Conservation (phyloP, 768 basidiomycete genomes). For the Dioszegia aurantiaca region DNA sequence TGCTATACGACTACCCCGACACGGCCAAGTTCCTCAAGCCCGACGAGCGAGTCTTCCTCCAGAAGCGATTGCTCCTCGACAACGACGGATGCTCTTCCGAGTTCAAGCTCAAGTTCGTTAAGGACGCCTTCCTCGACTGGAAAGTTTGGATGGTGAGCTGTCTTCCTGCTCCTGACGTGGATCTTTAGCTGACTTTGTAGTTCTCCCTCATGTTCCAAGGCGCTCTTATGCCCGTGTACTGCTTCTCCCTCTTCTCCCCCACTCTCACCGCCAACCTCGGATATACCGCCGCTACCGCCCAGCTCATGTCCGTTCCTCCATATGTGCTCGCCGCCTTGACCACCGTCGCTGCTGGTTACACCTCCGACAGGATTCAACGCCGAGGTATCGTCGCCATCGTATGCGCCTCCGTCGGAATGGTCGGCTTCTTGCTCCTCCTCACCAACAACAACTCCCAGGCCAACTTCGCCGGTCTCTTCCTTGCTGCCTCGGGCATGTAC, state of each 20-base stretch:
- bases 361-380: constrained; percentile 31
- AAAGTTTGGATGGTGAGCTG: constrained; percentile 22
- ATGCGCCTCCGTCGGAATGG: constrained; percentile 22
- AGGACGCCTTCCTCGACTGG: constrained; percentile 35
- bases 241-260: constrained; percentile 34
- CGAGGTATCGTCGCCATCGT: constrained; percentile 31
- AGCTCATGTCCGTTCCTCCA: constrained; percentile 31
- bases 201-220: constrained; percentile 31
- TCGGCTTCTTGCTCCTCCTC: constrained; percentile 31
- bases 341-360: constrained; percentile 27
- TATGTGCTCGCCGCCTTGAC: constrained; percentile 28
- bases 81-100: constrained; percentile 32
- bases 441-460: constrained; percentile 21
- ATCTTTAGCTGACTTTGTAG: not conserved
- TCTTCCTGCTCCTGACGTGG: not conserved
- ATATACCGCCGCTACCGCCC: constrained; percentile 35
- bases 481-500: constrained; percentile 35
- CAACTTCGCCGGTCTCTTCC: constrained; percentile 35
- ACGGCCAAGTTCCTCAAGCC: constrained; percentile 74
- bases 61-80: constrained; percentile 24
- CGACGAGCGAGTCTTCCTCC: constrained; percentile 54
- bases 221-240: constrained; percentile 34
- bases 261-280: constrained; percentile 37
- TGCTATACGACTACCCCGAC: constrained; percentile 80
- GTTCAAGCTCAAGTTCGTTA: constrained; percentile 33